These are phyloP conservation scores for Rhodotorula sp. DNA, from an alignment of 1,284 basidiomycete genomes.

Conservation along the genomic window DNA sequence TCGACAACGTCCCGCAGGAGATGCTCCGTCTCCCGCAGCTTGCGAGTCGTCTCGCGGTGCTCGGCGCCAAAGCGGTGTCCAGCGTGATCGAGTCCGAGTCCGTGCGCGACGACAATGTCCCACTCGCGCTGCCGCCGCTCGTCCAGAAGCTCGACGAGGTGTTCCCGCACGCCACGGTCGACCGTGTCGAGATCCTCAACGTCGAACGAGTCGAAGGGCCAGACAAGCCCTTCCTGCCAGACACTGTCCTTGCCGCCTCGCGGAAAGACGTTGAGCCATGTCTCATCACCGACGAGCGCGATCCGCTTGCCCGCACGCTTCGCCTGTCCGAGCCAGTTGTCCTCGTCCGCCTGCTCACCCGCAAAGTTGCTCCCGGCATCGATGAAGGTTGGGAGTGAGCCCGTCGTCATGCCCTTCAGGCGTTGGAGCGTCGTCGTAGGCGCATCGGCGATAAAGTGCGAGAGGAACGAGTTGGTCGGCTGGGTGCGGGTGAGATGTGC, in stretches of 20 bases:
- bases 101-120: constrained; percentile 88
- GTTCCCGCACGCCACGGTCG: constrained; percentile 79
- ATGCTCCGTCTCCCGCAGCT: constrained; percentile 83
- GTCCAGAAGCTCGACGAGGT: constrained; percentile 76
- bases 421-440: constrained; percentile 94
- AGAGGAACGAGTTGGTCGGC: constrained; percentile 75
- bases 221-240: constrained; percentile 59
- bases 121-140: constrained; percentile 55
- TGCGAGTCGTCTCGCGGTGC: constrained; percentile 79
- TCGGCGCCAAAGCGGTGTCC: constrained; percentile 91
- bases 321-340: constrained; percentile 60
- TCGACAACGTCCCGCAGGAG: constrained; percentile 70
- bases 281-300: constrained; percentile 94
- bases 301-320: constrained; percentile 56
- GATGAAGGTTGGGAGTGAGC: constrained; percentile 92
- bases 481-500: constrained; percentile 62
- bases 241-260: constrained; percentile 32
- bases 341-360: constrained; percentile 62
- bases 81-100: constrained; percentile 95
- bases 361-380: constrained; percentile 86
- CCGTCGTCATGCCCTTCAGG: constrained; percentile 92
- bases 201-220: constrained; percentile 94
- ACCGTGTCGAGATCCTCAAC: constrained; percentile 97
- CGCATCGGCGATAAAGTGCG: constrained; percentile 87
- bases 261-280: constrained; percentile 89